A percentile compares a stretch with the other conserved stretches of the same genome.
Evolutionary conservation across 495 filamentous ascomycete genomes (phyloP).

Genomic region (Neurospora sublineolata): DNA sequence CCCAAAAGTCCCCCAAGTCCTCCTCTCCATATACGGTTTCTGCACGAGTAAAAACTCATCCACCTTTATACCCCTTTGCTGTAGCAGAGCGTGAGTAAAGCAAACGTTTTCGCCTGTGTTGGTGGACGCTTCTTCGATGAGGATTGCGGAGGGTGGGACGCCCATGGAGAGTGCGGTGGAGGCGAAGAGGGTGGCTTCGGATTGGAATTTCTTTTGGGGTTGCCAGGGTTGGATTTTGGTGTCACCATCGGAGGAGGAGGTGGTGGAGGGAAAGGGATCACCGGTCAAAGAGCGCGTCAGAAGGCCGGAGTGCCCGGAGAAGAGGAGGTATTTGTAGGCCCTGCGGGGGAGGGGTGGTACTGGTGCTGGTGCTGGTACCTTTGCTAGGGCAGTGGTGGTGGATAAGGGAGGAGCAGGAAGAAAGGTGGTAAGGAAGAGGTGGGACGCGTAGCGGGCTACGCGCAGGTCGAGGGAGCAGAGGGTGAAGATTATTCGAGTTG

Average conservation of each 20-base stretch:
- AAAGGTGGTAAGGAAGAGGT: conserved; percentile 20
- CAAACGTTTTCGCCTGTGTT: conserved; percentile 33
- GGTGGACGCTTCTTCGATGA: conserved; percentile 20
- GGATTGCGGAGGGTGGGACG: background rate
- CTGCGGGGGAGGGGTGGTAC: background rate
- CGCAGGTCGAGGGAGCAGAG: conserved; percentile 30
- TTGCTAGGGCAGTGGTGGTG: conserved; percentile 8
- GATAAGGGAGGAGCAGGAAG: conserved; percentile 22
- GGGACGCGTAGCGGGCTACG: conserved; percentile 23
- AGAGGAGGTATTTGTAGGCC: conserved; percentile 17
- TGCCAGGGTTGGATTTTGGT: too few species aligned
- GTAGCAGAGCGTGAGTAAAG: conserved; percentile 23
- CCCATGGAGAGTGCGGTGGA: conserved; percentile 2
- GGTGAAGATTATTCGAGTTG: conserved; percentile 17
- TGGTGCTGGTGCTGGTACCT: background rate
- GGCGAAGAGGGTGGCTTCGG: conserved; percentile 28
- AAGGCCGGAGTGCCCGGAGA: conserved; percentile 22
- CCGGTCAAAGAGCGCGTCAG: conserved; percentile 22
- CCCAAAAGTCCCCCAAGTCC: conserved; percentile 28
- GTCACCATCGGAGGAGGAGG: background rate
- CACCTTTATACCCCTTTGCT: conserved; percentile 8
- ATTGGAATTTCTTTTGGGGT: background rate
- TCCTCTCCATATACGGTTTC: conserved; percentile 33
- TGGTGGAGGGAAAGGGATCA: background rate
- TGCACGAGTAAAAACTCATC: conserved; percentile 23